A percentile compares a stretch with the other conserved stretches of the same genome.
Evolutionary conservation across 306 rosid species (phyloP).

Genomic region (Prunus davidiana): DNA sequence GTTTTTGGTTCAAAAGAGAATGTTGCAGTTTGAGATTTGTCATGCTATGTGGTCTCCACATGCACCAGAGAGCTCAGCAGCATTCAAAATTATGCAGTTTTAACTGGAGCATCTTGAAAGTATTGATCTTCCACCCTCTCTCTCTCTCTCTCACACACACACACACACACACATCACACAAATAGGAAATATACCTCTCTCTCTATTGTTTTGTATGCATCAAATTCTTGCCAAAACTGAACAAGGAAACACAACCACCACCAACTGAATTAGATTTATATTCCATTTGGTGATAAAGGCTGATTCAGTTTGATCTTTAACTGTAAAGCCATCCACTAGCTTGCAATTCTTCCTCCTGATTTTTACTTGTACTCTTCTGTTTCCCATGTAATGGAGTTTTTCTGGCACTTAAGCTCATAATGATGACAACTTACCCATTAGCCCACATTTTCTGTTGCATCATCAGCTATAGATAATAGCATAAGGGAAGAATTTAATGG

Average conservation of each 20-base stretch:
- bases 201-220: neutral
- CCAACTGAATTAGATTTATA: neutral
- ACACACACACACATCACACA: no score
- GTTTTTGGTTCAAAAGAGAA: no score
- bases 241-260: neutral
- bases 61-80: no score
- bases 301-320: neutral
- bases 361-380: neutral
- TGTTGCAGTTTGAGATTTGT: neutral
- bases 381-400: no score
- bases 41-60: neutral
- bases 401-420: neutral
- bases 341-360: neutral
- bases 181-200: no score
- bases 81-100: neutral
- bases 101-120: neutral
- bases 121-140: neutral
- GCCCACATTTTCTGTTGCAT: neutral
- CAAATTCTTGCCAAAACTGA: neutral
- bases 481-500: neutral
- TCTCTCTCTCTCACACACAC: no score
- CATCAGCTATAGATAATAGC: no score
- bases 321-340: neutral
- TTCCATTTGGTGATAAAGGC: neutral
- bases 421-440: neutral